Evolutionary conservation across 208 protist genomes (phyloP).

Genomic region (Eutreptiella sp.): DNA sequence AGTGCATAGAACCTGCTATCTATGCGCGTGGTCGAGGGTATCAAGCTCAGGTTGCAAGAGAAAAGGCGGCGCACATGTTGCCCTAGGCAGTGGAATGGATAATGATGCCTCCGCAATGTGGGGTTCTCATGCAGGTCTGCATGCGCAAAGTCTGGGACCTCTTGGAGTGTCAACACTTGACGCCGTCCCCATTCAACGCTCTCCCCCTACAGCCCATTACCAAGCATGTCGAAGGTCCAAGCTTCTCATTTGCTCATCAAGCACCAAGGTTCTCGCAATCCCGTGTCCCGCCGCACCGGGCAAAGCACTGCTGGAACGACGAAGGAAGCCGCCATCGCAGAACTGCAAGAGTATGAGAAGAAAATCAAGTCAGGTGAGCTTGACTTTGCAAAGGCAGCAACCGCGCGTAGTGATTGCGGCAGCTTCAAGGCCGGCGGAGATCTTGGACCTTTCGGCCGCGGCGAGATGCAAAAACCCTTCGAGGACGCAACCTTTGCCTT

Average conservation of each 20-base stretch:
- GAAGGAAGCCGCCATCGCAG: slow-evolving; percentile 57
- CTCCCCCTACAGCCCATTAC: too few relatives aligned
- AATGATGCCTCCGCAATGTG: too few relatives aligned
- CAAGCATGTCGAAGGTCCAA: too few relatives aligned
- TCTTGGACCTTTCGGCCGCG: slow-evolving; percentile 70
- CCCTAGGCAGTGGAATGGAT: too few relatives aligned
- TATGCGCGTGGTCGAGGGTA: too few relatives aligned
- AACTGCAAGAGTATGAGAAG: slow-evolving; percentile 60
- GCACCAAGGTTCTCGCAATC: slow-evolving; percentile 73
- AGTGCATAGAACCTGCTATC: too few relatives aligned
- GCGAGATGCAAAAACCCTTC: slow-evolving; percentile 87
- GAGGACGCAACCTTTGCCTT: slow-evolving; percentile 73
- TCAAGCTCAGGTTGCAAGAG: too few relatives aligned
- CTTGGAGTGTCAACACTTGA: too few relatives aligned
- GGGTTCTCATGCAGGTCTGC: too few relatives aligned
- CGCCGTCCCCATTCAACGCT: too few relatives aligned
- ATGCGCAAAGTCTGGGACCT: too few relatives aligned
- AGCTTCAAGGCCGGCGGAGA: slow-evolving; percentile 68
- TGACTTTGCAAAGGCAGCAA: slow-evolving; percentile 68
- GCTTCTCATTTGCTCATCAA: slow-evolving; percentile 85
- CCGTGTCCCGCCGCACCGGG: slow-evolving; percentile 68
- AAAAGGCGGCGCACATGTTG: too few relatives aligned
- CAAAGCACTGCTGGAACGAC: slow-evolving; percentile 50
- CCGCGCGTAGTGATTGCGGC: slow-evolving; percentile 75
- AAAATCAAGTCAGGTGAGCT: slow-evolving; percentile 57